Evolutionary conservation across 345 rosid genomes (phyloP).

Genomic region (Brassica rapa): DNA sequence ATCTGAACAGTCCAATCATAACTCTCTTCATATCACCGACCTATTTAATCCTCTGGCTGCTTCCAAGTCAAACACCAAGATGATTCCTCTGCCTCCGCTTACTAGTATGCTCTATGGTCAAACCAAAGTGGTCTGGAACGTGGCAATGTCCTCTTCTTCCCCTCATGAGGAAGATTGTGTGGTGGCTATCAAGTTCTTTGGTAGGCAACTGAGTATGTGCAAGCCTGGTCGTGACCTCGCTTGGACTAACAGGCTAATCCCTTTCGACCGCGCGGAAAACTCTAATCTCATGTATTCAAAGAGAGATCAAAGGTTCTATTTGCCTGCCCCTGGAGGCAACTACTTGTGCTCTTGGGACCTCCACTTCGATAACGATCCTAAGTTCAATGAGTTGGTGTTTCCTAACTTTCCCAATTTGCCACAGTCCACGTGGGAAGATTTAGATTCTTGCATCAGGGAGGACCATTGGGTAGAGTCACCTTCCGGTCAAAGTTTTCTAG

Average conservation of each 20-base stretch:
- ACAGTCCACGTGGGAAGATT: background rate
- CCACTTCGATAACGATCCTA: background rate
- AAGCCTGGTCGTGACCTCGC: background rate
- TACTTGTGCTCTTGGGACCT: constrained; percentile 9
- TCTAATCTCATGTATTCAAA: constrained; percentile 5
- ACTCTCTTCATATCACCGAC: background rate
- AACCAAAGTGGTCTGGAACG: background rate
- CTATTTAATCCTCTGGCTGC: background rate
- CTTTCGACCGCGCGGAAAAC: background rate
- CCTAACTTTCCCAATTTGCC: background rate
- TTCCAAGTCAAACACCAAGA: background rate
- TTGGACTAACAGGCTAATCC: background rate
- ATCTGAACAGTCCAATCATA: background rate
- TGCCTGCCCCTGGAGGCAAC: constrained; percentile 23
- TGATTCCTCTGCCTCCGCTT: background rate
- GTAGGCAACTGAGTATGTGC: background rate
- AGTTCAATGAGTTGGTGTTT: constrained; percentile 2
- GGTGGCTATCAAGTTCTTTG: constrained; percentile 1
- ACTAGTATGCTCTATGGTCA: background rate
- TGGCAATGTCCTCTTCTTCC: background rate
- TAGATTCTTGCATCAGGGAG: constrained; percentile 6
- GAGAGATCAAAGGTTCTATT: constrained; percentile 1
- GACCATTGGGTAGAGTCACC: constrained; percentile 14
- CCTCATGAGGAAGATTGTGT: background rate
- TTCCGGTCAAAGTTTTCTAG: constrained; percentile 2